A percentile compares a stretch with the other conserved stretches of the same genome.
phyloP scores from a whole-genome alignment of 306 rosid genomes.

The Corylus avellana region DNA sequence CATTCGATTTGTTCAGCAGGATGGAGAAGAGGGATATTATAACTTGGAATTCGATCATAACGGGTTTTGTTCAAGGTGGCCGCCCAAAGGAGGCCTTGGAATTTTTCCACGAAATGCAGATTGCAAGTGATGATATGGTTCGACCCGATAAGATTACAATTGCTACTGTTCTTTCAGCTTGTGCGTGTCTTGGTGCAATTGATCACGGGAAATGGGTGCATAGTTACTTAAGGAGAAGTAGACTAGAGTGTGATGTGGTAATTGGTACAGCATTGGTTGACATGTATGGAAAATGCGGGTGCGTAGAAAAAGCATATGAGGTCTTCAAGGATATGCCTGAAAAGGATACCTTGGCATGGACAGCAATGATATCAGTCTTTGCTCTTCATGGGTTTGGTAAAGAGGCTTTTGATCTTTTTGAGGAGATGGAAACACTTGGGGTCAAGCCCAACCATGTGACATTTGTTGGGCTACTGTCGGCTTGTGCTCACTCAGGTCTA shows the following conservation, averaged over 20 bases:
- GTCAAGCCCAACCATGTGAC: constrained; percentile 81
- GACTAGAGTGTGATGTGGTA: constrained; percentile 66
- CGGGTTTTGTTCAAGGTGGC: constrained; percentile 77
- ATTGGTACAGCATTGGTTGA: constrained; percentile 73
- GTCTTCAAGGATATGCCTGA: constrained; percentile 61
- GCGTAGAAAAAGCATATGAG: constrained; percentile 56
- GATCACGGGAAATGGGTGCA: constrained; percentile 84
- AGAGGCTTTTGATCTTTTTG: constrained; percentile 56
- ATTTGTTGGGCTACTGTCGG: constrained; percentile 76
- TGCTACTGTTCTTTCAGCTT: constrained; percentile 80
- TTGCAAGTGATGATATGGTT: constrained; percentile 27
- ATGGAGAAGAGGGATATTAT: constrained; percentile 54
- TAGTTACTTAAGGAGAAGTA: constrained; percentile 51
- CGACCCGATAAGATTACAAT: constrained; percentile 72
- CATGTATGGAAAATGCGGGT: constrained; percentile 88
- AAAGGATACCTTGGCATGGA: constrained; percentile 75
- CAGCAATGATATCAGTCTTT: constrained; percentile 63
- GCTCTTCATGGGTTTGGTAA: constrained; percentile 70
- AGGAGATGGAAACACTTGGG: constrained; percentile 58
- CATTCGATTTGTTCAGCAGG: constrained; percentile 54
- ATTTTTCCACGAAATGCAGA: constrained; percentile 75
- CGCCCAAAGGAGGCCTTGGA: constrained; percentile 63
- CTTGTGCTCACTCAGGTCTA: constrained; percentile 89
- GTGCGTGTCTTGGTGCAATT: constrained; percentile 66
- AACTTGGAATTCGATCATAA: constrained; percentile 77